Base-by-base conservation (phyloP, 352 stramenopile genomes). In the Globisporangium ultimum region DNA sequence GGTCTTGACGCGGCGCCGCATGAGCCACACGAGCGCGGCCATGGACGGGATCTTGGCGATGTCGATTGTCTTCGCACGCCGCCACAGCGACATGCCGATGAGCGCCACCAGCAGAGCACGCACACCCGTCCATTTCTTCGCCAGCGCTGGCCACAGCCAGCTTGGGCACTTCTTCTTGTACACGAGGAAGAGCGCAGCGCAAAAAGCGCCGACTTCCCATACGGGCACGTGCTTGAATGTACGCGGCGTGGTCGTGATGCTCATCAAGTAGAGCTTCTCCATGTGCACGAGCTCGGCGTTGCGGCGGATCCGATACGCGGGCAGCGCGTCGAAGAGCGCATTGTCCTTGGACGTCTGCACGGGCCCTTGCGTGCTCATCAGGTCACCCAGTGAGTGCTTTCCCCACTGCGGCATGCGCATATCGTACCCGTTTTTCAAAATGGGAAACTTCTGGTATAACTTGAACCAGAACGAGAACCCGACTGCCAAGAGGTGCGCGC, bases 381-480 rank as follows among this genome's bases (percentile, higher is more conserved):
- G 49, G 12, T 78, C 69, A 1, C 63, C 64, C 24, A 79, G 62
- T n/a, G 71, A 74, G 32, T 65, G 62, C 42, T 58, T 58, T 13
- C 40, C 66, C 80, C 80, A 90, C 47, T 90, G 80, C 15, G 67
- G 60, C 80, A 90, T 87, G 51, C 72, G 68, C 34, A 84, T 61
- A 51, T 90, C 64, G 28, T 72, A 81, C 5, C 75, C 51, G 47
- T 55, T 52, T 32, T 74, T 76, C 0, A 91, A 62, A 28, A 58
- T 15, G 1, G 81, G 79, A 54, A 84, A 71, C 20, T 66, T 64
- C 21, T 47, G 61, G 50, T 63, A 77, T 14, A 87, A 42, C 21
- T 80, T 72, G 22, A 71, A 64, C 74, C 78, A 87, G 12, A 68
- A 15, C 4, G 70, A 61, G 13, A 88, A 34, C 9, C 66, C 52